phyloP scores from a whole-genome alignment of 768 basidiomycete species.

The Cystobasidium tubakii region DNA sequence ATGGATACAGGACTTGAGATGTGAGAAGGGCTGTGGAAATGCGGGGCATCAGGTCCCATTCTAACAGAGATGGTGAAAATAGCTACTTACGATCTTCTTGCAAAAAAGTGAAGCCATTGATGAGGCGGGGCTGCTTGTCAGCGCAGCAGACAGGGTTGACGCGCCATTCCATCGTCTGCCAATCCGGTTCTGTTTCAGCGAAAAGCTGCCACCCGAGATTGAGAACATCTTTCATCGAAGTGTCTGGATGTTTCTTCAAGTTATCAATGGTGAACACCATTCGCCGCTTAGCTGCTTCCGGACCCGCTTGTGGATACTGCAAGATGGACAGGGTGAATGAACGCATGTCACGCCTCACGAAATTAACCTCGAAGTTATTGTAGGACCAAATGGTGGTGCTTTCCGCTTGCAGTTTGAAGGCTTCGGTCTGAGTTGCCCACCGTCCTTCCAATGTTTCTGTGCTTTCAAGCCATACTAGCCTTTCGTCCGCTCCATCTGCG shows the following conservation, averaged over 20 bases:
- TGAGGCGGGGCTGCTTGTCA: conserved; percentile 39
- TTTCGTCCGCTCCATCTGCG: conserved; percentile 19
- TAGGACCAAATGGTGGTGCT: conserved; percentile 10
- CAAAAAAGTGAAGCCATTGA: conserved; percentile 38
- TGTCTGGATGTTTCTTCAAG: conserved; percentile 31
- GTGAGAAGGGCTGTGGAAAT: conserved; percentile 41
- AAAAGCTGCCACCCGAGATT: conserved; percentile 40
- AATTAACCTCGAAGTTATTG: conserved; percentile 43
- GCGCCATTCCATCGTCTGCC: conserved; percentile 42
- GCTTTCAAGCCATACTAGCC: conserved; percentile 23
- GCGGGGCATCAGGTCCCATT: background rate
- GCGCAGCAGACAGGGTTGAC: conserved; percentile 45
- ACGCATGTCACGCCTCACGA: conserved; percentile 40
- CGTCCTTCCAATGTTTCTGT: conserved; percentile 1
- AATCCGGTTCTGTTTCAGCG: conserved; percentile 37
- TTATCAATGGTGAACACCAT: conserved; percentile 29
- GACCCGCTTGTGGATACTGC: conserved; percentile 39
- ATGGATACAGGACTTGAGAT: conserved; percentile 44
- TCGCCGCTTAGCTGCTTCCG: conserved; percentile 41
- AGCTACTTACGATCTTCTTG: conserved; percentile 43
- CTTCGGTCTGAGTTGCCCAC: conserved; percentile 11
- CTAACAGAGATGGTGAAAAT: too few relatives aligned
- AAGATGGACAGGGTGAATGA: conserved; percentile 43
- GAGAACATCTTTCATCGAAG: conserved; percentile 27
- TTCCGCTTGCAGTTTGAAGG: background rate